A percentile compares a stretch with the other conserved stretches of the same genome.
These are phyloP conservation scores for Saccharata proteae DNA, from an alignment of 2,329 filamentous ascomycete species.

Conservation along the genomic window DNA sequence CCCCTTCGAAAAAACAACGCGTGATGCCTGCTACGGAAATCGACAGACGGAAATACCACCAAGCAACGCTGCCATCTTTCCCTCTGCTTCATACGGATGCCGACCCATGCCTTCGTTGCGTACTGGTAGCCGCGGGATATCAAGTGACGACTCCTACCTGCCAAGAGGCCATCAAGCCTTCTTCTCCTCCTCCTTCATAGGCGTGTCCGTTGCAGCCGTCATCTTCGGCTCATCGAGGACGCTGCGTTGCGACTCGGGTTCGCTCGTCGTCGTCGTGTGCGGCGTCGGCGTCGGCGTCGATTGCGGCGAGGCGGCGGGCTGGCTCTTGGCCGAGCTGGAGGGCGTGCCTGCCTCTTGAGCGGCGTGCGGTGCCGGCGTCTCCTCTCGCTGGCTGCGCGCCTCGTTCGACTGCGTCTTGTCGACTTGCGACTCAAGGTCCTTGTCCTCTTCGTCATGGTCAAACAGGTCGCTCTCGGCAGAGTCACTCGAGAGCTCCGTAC, in stretches of 20 bases:
- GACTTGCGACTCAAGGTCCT: slow-evolving; percentile 75
- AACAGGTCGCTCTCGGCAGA: slow-evolving; percentile 90
- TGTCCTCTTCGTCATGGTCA: slow-evolving; percentile 76
- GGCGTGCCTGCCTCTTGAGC: slow-evolving; percentile 8
- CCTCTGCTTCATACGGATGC: too few species aligned
- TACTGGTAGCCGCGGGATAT: too few species aligned
- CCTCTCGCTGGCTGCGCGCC: slow-evolving; percentile 15
- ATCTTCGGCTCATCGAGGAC: slow-evolving; percentile 1
- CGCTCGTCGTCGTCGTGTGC: slow-evolving; percentile 7
- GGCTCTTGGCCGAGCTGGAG: slow-evolving; percentile 6
- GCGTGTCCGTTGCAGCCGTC: slow-evolving; percentile 2
- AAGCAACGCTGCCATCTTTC: too few species aligned
- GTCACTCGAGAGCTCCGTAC: slow-evolving; percentile 82
- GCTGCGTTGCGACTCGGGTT: neutral
- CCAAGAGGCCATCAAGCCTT: too few species aligned
- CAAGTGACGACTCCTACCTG: too few species aligned
- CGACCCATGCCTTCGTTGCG: too few species aligned
- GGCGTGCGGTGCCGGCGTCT: slow-evolving; percentile 7
- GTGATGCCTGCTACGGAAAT: too few species aligned
- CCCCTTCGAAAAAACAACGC: too few species aligned
- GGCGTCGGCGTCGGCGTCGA: slow-evolving; percentile 8
- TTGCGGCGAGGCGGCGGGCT: slow-evolving; percentile 5
- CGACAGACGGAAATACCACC: too few species aligned
- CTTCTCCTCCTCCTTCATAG: too few species aligned
- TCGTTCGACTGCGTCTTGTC: too few species aligned